These are phyloP conservation scores for Eutypa lata DNA, from an alignment of 2,329 filamentous ascomycete species.

Conservation along the genomic window DNA sequence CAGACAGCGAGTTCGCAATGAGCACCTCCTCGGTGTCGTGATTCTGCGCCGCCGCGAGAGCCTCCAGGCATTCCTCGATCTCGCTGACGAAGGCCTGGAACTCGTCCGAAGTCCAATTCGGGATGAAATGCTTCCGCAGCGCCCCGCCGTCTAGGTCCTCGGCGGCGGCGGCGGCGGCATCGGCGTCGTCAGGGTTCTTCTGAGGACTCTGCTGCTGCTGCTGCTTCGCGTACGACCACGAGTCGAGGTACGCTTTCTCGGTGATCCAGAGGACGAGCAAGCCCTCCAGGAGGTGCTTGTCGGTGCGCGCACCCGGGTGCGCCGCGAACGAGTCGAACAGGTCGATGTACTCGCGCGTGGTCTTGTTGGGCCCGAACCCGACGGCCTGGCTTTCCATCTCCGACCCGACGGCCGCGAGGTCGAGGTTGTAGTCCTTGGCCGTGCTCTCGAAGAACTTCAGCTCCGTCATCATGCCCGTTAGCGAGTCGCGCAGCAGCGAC, in stretches of 20 bases:
- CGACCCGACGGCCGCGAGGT: conserved; percentile 15
- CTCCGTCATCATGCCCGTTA: conserved; percentile 24
- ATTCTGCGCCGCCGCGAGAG: conserved; percentile 18
- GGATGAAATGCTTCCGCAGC: conserved; percentile 61
- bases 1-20: conserved; percentile 36
- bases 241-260: conserved; percentile 61
- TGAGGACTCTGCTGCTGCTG: conserved; percentile 30
- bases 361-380: conserved; percentile 20
- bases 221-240: conserved; percentile 52
- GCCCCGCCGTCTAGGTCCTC: conserved; percentile 63
- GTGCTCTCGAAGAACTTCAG: conserved; percentile 27
- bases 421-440: conserved; percentile 21
- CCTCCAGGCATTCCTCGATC: conserved; percentile 32
- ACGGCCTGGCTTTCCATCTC: conserved; percentile 6
- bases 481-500: conserved; percentile 21
- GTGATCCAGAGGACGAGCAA: conserved; percentile 76
- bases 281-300: conserved; percentile 53
- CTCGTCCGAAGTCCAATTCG: conserved; percentile 63
- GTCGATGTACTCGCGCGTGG: conserved; percentile 23
- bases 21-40: conserved; percentile 31
- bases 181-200: conserved; percentile 27
- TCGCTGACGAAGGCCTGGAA: conserved; percentile 50
- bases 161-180: no score
- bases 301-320: conserved; percentile 1
- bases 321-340: conserved; percentile 27